Conservation (phyloP, 1,139 yeast genomes). For the Nakaseomyces nivariensis region DNA sequence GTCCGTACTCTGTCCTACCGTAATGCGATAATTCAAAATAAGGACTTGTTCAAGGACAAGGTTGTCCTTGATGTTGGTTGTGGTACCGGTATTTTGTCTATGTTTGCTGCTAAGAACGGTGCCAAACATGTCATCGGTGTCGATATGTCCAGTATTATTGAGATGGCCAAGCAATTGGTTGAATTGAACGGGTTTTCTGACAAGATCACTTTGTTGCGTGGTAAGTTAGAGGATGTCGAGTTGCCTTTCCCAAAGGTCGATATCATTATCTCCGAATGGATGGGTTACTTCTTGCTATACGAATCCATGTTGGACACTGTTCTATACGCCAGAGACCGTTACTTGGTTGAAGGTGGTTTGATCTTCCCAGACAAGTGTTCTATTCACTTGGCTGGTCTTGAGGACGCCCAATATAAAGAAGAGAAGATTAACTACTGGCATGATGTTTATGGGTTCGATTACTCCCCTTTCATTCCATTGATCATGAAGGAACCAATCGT, state of each 20-base stretch:
- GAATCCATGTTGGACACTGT: conserved; percentile 99
- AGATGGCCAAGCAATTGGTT: conserved; percentile 82
- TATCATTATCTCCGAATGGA: conserved; percentile 96
- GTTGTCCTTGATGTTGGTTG: conserved; percentile 97
- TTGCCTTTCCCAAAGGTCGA: conserved; percentile 79
- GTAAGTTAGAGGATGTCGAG: conserved; percentile 87
- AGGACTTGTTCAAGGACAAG: conserved; percentile 82
- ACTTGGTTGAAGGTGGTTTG: conserved; percentile 76
- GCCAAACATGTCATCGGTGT: conserved; percentile 96
- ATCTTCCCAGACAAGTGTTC: conserved; percentile 93
- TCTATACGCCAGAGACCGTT: conserved; percentile 84
- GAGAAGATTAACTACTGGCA: conserved; percentile 95
- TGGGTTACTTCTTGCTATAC: conserved; percentile 94
- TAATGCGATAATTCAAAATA: conserved; percentile 86
- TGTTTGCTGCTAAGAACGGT: conserved; percentile 98
- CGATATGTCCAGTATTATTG: conserved; percentile 94
- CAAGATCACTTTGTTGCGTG: conserved; percentile 80
- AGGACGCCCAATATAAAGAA: conserved; percentile 87
- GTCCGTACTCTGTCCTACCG: conserved; percentile 89
- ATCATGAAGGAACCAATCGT: conserved; percentile 93
- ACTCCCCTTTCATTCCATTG: conserved; percentile 56
- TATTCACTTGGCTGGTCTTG: conserved; percentile 86
- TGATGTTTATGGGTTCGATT: conserved; percentile 94
- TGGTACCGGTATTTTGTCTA: conserved; percentile 93
- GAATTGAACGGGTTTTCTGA: conserved; percentile 77